Evolutionary conservation across 768 basidiomycete genomes (phyloP).

Genomic region (Leccinum sublutescens): DNA sequence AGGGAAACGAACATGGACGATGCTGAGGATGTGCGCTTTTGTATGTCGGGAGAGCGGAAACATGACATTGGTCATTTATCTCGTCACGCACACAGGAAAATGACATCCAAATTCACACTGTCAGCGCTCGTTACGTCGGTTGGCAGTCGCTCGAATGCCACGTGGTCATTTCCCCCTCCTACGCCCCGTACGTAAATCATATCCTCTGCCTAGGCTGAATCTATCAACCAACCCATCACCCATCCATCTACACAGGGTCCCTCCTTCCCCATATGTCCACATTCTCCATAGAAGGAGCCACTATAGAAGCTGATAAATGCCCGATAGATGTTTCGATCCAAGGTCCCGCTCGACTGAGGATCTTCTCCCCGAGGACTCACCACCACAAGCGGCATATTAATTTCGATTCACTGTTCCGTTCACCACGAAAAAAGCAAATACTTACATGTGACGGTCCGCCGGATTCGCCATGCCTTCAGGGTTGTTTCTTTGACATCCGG

Average conservation of each 20-base stretch:
- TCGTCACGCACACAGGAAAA: slow-evolving; percentile 29
- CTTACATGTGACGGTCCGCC: not conserved
- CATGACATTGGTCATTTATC: slow-evolving; percentile 20
- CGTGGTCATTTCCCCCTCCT: slow-evolving; percentile 17
- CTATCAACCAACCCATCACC: slow-evolving; percentile 5
- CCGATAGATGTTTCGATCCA: slow-evolving; percentile 17
- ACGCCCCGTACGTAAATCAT: slow-evolving; percentile 6
- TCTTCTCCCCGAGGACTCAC: slow-evolving; percentile 24
- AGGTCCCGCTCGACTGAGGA: slow-evolving; percentile 15
- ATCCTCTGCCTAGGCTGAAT: not conserved
- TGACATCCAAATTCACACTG: slow-evolving; percentile 31
- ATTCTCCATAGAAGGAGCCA: slow-evolving; percentile 4
- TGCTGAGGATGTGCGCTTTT: slow-evolving; percentile 19
- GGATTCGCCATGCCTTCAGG: slow-evolving; percentile 21
- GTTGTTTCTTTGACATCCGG: slow-evolving; percentile 11
- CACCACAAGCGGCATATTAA: slow-evolving; percentile 10
- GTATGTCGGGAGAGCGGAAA: slow-evolving; percentile 13
- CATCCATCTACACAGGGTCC: slow-evolving; percentile 7
- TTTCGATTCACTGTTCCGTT: not conserved
- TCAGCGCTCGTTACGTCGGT: slow-evolving; percentile 25
- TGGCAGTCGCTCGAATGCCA: slow-evolving; percentile 18
- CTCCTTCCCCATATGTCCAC: slow-evolving; percentile 2
- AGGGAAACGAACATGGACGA: slow-evolving; percentile 1
- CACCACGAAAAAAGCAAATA: slow-evolving; percentile 12
- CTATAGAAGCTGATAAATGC: slow-evolving; percentile 23